Percentiles rank a stretch among this genome's conserved stretches.
These are phyloP conservation scores for Arthrobotrys sinensis DNA, from an alignment of 2,329 filamentous ascomycete genomes.

Conservation along the genomic window DNA sequence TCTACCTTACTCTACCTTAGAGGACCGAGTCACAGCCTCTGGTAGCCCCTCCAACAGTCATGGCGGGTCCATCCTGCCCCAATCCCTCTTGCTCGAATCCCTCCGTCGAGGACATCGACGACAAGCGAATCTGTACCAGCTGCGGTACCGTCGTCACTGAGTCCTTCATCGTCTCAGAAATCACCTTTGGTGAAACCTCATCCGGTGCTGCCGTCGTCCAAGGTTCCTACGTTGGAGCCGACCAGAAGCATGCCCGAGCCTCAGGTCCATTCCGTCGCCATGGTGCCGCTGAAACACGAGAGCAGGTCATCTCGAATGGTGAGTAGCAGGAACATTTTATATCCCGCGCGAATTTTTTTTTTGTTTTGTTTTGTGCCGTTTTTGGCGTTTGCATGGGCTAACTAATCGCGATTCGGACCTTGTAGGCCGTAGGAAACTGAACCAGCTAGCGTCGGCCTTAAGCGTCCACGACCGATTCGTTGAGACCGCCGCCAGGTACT, in stretches of 20 bases:
- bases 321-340: constrained; percentile 64
- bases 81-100: constrained; percentile 60
- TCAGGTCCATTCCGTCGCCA: constrained; percentile 73
- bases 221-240: constrained; percentile 87
- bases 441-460: constrained; percentile 72
- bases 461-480: constrained; percentile 75
- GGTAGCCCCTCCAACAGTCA: constrained; percentile 23
- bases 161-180: constrained; percentile 90
- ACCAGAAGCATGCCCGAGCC: constrained; percentile 83
- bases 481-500: constrained; percentile 79
- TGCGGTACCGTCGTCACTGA: constrained; percentile 90
- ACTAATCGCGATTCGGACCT: constrained; percentile 60
- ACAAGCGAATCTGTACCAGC: constrained; percentile 77
- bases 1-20: neutral
- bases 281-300: constrained; percentile 74
- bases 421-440: constrained; percentile 69
- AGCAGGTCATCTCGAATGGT: constrained; percentile 74
- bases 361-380: constrained; percentile 48
- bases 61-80: constrained; percentile 55
- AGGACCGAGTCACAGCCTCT: neutral
- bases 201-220: constrained; percentile 90
- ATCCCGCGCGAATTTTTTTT: constrained; percentile 52
- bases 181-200: constrained; percentile 89
- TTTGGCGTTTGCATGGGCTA: constrained; percentile 41
- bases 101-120: constrained; percentile 61